Evolutionary conservation across 176 grass and related monocot species (phyloP), one percentile per base, ranked within the genome.

Genomic region (Melocanna baccifera): DNA sequence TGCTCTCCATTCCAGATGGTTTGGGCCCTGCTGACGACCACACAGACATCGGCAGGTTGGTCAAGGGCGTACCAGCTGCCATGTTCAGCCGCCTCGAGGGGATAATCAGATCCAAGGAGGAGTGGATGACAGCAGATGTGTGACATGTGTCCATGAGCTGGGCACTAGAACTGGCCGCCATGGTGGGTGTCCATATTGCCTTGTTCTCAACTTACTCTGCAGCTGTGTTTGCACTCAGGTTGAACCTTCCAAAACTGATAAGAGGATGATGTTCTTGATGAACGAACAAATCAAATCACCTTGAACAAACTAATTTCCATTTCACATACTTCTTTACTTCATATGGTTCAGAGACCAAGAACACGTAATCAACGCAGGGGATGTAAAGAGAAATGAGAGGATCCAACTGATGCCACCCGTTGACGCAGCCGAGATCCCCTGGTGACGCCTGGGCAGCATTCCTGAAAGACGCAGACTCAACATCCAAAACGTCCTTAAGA

Each of bases 1-100:
- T 92, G 92, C 73, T 94, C 36, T 81, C 84, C 9, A 13, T 94
- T 71, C 88, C 90, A 7, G 92, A 97, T 56, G 92, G 94, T 42
- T 59, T 92, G 69, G 88, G n/a, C 12, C 85, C 91, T 36, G 78
- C 55, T 45, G 94, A 97, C 32, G 87, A 90, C 51, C 88, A 83
- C 69, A 90, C 84, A 12, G 78, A 90, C 67, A 69, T 91, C 6
- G 70, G 85, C 10, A 84, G 55, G 23, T 3, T 88, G 1, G 62
- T 56, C 0, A 65, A 89, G 10, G 81, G 89, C 19, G 80, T 89
- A 19, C 18, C 59, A 7, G 81, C 51, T 28, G 59, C 62, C 57
- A 93, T 96, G 87, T 79, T 82, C n/a, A 25, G 81, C 37, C 73
- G 12, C 30, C 65, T 91, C 7, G 81, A 91, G 56, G 69, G 81